Percentiles rank a stretch among this genome's conserved stretches.
These are phyloP conservation scores for Dillenia turbinata DNA, from an alignment of 164 flowering plant species.

Conservation along the genomic window DNA sequence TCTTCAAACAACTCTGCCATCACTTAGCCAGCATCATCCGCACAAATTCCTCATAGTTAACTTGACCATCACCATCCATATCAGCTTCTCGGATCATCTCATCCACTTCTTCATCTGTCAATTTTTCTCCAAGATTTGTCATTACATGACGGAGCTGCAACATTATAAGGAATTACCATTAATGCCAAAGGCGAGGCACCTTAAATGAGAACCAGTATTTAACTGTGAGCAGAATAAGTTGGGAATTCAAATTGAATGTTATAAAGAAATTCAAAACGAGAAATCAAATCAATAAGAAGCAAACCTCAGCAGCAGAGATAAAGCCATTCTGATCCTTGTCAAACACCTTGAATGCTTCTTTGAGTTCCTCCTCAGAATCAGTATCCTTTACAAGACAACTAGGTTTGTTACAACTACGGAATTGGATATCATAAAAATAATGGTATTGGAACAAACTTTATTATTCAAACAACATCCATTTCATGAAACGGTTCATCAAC, in stretches of 20 bases:
- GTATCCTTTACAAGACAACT: constrained; percentile 28
- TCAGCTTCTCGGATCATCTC: constrained; percentile 66
- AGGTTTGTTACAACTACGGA: too few relatives aligned
- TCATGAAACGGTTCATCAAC: too few relatives aligned
- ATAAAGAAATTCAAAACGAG: too few relatives aligned
- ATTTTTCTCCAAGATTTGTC: constrained; percentile 61
- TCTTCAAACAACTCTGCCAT: not conserved
- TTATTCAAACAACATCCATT: too few relatives aligned
- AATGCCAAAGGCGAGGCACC: too few relatives aligned
- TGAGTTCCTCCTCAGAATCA: constrained; percentile 56
- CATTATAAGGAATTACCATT: not conserved
- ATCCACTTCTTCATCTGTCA: constrained; percentile 64
- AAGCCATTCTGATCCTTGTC: constrained; percentile 66
- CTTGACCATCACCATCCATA: constrained; percentile 57
- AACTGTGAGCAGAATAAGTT: too few relatives aligned
- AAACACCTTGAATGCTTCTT: constrained; percentile 60
- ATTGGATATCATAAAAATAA: too few relatives aligned
- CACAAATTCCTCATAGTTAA: constrained; percentile 56
- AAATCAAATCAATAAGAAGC: not conserved
- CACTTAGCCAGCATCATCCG: constrained; percentile 59
- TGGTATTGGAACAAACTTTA: too few relatives aligned
- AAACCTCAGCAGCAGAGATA: constrained; percentile 59
- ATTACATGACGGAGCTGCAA: constrained; percentile 54
- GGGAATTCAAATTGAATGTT: too few relatives aligned
- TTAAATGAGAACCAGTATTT: too few relatives aligned